Conservation (phyloP, 2,329 filamentous ascomycete genomes). For the Stachybotrys elegans region DNA sequence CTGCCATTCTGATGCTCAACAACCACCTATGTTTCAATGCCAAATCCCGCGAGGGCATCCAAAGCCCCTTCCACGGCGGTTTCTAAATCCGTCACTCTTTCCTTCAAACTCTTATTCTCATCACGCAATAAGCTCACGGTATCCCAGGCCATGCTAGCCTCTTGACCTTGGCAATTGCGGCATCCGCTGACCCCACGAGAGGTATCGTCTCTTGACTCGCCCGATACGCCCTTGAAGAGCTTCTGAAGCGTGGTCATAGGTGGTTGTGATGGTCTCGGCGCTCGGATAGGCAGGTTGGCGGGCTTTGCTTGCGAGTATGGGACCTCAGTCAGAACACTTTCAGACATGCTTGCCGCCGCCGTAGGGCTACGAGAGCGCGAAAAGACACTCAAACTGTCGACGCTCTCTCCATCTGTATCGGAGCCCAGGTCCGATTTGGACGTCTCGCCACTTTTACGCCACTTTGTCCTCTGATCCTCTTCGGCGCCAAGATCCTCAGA, state of each 20-base stretch:
- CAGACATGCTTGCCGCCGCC: constrained; percentile 31
- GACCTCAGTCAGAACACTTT: constrained; percentile 17
- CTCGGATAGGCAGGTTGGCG: constrained; percentile 16
- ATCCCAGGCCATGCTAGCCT: constrained; percentile 58
- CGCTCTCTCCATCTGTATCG: constrained; percentile 48
- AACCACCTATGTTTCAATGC: neutral
- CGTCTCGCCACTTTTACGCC: constrained; percentile 39
- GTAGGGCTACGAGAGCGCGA: constrained; percentile 56
- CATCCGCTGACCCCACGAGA: constrained; percentile 29
- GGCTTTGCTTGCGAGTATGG: constrained; percentile 16
- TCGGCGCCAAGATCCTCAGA: constrained; percentile 52
- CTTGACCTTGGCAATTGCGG: constrained; percentile 52
- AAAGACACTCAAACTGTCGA: constrained; percentile 53
- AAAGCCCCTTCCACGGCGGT: constrained; percentile 55
- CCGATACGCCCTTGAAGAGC: constrained; percentile 36
- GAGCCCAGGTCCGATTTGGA: constrained; percentile 35
- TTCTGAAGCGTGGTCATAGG: constrained; percentile 34
- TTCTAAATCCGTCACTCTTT: constrained; percentile 54
- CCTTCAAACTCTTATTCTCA: constrained; percentile 59
- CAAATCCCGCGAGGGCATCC: constrained; percentile 53
- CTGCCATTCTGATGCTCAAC: too few species aligned
- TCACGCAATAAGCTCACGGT: constrained; percentile 56
- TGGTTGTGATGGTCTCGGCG: constrained; percentile 30
- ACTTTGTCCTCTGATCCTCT: constrained; percentile 38
- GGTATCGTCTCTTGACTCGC: constrained; percentile 23